Percentiles rank a stretch among this genome's conserved stretches.
Evolutionary conservation across 768 basidiomycete genomes (phyloP).

Genomic region (Coprinellus aureogranulatus): DNA sequence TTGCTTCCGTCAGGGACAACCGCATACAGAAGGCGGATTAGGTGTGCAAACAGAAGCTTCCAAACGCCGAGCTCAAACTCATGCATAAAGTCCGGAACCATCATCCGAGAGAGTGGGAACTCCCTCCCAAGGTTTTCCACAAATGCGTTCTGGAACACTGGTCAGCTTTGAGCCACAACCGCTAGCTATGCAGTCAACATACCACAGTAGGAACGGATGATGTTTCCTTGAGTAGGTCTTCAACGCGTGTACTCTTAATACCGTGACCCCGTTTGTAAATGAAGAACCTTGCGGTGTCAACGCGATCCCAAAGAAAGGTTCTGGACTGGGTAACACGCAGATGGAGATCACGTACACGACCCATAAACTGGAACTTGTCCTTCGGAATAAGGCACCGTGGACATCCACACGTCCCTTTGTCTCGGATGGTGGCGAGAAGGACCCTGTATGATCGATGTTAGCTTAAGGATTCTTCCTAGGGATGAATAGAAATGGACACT

Average conservation of each 20-base stretch:
- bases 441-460: not conserved
- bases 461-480: not conserved
- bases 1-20: constrained; percentile 14
- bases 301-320: constrained; percentile 6
- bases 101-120: constrained; percentile 26
- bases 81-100: constrained; percentile 35
- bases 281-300: constrained; percentile 3
- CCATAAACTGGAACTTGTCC: constrained; percentile 26
- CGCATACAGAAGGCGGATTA: constrained; percentile 33
- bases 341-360: constrained; percentile 20
- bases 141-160: constrained; percentile 24
- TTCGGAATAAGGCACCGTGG: constrained; percentile 33
- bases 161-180: not conserved
- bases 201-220: constrained; percentile 30
- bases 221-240: constrained; percentile 17
- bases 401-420: constrained; percentile 36
- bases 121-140: constrained; percentile 13
- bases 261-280: constrained; percentile 9
- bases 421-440: constrained; percentile 28
- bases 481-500: not conserved
- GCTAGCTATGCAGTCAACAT: constrained; percentile 2
- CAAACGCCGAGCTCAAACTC: constrained; percentile 42
- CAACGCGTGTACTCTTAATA: constrained; percentile 12
- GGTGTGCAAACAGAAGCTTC: constrained; percentile 35
- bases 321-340: constrained; percentile 9